Evolutionary conservation across 805 yeast genomes (phyloP).

Genomic region (Zygosaccharomyces pseudorouxii): DNA sequence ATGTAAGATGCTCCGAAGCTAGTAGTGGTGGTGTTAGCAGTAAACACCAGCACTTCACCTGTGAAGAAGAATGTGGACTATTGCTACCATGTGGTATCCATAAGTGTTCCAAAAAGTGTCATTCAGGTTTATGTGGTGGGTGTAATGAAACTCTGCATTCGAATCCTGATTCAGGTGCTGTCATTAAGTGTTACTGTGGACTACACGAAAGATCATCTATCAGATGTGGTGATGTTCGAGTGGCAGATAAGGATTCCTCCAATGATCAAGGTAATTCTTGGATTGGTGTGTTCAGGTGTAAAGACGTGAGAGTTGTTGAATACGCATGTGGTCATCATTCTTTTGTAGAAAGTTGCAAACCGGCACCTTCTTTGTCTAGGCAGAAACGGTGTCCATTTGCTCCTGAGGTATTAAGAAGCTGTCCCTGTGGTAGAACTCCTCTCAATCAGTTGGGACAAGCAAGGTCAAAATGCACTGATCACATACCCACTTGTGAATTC

Average conservation of each 20-base stretch:
- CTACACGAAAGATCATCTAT: conserved; percentile 39
- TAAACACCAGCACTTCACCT: conserved; percentile 41
- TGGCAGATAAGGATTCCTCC: conserved; percentile 34
- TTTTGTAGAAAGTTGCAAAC: conserved; percentile 45
- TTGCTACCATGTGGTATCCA: conserved; percentile 69
- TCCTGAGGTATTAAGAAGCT: conserved; percentile 55
- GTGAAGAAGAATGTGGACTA: conserved; percentile 58
- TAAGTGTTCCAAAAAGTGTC: conserved; percentile 59
- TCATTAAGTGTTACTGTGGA: conserved; percentile 73
- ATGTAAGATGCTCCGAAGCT: conserved; percentile 73
- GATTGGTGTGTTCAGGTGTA: conserved; percentile 53
- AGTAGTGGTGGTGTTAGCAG: conserved; percentile 42
- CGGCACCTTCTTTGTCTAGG: conserved; percentile 25
- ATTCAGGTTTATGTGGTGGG: conserved; percentile 75
- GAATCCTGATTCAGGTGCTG: conserved; percentile 8
- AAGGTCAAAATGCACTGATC: conserved; percentile 65
- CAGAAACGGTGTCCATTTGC: conserved; percentile 53
- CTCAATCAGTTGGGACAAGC: conserved; percentile 38
- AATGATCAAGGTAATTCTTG: conserved; percentile 34
- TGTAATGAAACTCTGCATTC: conserved; percentile 46
- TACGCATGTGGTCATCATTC: conserved; percentile 65
- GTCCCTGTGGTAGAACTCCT: conserved; percentile 74
- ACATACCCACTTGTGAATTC: conserved; percentile 68
- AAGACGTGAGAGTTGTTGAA: conserved; percentile 39
- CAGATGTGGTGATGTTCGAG: conserved; percentile 42